Base-by-base conservation (phyloP, 2,329 filamentous ascomycete species). In the Fusarium armeniacum region DNA sequence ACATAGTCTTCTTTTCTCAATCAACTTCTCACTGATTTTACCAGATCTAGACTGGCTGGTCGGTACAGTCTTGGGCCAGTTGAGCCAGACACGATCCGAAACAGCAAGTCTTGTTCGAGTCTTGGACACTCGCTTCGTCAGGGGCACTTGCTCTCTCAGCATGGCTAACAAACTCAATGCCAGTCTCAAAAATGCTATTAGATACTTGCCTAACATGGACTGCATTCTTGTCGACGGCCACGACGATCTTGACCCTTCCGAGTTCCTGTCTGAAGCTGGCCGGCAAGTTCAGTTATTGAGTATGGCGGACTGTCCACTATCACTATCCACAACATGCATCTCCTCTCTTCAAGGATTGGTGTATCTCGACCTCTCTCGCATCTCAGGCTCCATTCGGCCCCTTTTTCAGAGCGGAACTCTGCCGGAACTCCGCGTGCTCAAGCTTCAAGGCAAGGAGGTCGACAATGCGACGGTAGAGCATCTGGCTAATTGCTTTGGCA, bases 351-450 rank as follows among this genome's bases (percentile, higher is more conserved):
- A 76, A 6, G 73, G 75, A 15, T 68, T 89, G 35, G 78, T 86
- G 8, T 89, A 86, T 64, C 80, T 89, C 5, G 86, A 89, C 58
- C 65, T 87, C 11, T 88, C 86, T 1, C 77, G 80, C 22, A 70
- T 84, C n/a, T 81, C 82, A 1, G 85, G 83, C 1, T 85, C 84
- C 0, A 71, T 85, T 13, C 76, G 72, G 43, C 71, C 77, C 18
- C 70, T 84, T 1, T 60, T 81, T 8, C 76, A 78, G 15, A 69
- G 74, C 1, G 75, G 76, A 2, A 50, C 82, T 5, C 75, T 88
- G 36, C 81, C 82, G 3, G 76, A 79, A 46, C 78, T 90, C 11
- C 83, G 84, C 5, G 78, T 89, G 5, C 75, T 90, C 28, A 89
- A 87, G 69, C 76, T 83, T 1, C 78, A 80, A 47, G 78, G 81